phyloP scores from a whole-genome alignment of 2,329 filamentous ascomycete genomes.

The Chaetomiaceae sp. region DNA sequence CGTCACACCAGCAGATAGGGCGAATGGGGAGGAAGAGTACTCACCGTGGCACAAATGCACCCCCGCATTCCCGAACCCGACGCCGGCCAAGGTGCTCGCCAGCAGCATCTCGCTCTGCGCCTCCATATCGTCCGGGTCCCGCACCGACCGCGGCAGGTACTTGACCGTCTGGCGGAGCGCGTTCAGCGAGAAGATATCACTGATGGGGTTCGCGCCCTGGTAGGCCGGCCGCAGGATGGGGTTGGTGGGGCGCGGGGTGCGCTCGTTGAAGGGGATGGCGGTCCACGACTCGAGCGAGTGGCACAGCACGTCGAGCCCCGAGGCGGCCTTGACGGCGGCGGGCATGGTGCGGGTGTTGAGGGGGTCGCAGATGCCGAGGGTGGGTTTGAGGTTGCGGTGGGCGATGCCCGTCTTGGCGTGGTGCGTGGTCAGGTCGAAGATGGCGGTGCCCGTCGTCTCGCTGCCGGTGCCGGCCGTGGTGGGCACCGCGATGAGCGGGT shows the following conservation, averaged over 20 bases:
- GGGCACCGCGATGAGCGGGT: slow-evolving; percentile 75
- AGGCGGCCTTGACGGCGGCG: slow-evolving; percentile 83
- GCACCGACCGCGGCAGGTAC: slow-evolving; percentile 84
- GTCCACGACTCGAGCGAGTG: slow-evolving; percentile 97
- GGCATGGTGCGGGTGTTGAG: slow-evolving; percentile 97
- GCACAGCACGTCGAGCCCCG: slow-evolving; percentile 90
- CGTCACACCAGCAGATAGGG: background rate
- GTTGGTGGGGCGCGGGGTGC: slow-evolving; percentile 77
- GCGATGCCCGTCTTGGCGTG: slow-evolving; percentile 94
- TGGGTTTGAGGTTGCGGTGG: slow-evolving; percentile 92
- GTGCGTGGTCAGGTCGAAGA: slow-evolving; percentile 89
- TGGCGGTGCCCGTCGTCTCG: slow-evolving; percentile 95
- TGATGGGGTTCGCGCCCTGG: slow-evolving; percentile 96
- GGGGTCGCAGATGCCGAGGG: slow-evolving; percentile 78
- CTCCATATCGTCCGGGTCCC: slow-evolving; percentile 83
- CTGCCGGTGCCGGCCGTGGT: slow-evolving; percentile 85
- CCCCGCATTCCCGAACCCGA: slow-evolving; percentile 96
- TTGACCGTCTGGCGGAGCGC: slow-evolving; percentile 81
- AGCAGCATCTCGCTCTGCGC: slow-evolving; percentile 95
- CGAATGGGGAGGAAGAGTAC: slow-evolving; percentile 26
- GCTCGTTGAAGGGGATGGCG: slow-evolving; percentile 88
- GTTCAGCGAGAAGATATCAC: slow-evolving; percentile 90
- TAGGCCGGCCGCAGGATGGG: slow-evolving; percentile 90
- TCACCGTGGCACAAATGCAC: slow-evolving; percentile 70
- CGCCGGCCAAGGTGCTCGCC: slow-evolving; percentile 86